A percentile compares a stretch with the other conserved stretches of the same genome.
Conservation (phyloP, 2,329 filamentous ascomycete genomes). For the Diaporthe vaccinii region DNA sequence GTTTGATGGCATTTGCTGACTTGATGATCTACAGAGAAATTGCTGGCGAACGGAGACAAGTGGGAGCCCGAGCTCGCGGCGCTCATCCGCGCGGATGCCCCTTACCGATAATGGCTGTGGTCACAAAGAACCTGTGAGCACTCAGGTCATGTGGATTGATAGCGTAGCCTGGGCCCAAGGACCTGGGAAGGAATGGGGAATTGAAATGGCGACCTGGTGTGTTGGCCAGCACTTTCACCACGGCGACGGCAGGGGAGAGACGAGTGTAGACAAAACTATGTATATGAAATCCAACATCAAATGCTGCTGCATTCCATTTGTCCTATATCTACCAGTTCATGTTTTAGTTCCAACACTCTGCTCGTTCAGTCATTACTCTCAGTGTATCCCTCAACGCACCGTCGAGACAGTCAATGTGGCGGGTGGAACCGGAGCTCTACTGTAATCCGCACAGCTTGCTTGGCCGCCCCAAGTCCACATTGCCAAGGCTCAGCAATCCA, state of each 20-base stretch:
- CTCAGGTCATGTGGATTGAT: background rate
- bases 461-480: background rate
- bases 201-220: background rate
- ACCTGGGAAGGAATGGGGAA: too few relatives aligned
- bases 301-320: background rate
- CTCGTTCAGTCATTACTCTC: background rate
- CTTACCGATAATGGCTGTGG: conserved; percentile 77
- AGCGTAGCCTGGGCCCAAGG: background rate
- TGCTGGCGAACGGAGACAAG: conserved; percentile 90
- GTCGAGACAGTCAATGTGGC: background rate
- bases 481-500: background rate
- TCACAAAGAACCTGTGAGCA: background rate
- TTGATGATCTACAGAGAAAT: conserved; percentile 71
- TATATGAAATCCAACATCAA: conserved; percentile 8
- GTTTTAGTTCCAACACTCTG: background rate
- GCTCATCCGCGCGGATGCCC: conserved; percentile 90
- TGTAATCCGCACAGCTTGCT: background rate
- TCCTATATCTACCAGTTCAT: background rate
- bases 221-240: background rate
- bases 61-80: conserved; percentile 99
- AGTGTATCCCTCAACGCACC: too few relatives aligned
- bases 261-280: conserved; percentile 20
- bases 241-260: background rate
- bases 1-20: conserved; percentile 43
- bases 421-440: conserved; percentile 21